These are phyloP conservation scores for Blastomyces emzantsi DNA, from an alignment of 2,329 filamentous ascomycete species.

Conservation along the genomic window DNA sequence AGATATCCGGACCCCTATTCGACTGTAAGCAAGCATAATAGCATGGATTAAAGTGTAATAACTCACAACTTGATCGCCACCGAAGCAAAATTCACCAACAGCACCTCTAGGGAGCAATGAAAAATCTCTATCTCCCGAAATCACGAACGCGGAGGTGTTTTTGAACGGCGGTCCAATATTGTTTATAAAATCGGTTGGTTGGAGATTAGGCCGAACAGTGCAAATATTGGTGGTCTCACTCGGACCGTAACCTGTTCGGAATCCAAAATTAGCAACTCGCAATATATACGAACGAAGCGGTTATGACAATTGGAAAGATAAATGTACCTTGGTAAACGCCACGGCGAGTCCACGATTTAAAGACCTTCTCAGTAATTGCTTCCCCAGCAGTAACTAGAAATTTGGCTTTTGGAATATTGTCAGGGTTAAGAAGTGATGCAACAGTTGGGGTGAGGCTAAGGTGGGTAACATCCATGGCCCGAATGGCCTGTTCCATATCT, in stretches of 20 bases:
- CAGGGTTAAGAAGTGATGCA: conserved; percentile 61
- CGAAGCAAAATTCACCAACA: conserved; percentile 77
- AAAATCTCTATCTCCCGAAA: conserved; percentile 38
- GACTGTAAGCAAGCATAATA: conserved; percentile 14
- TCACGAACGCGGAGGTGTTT: conserved; percentile 67
- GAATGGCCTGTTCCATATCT: conserved; percentile 61
- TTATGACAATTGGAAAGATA: neutral
- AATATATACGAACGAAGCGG: neutral
- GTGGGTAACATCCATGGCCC: conserved; percentile 59
- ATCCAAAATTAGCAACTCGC: conserved; percentile 6
- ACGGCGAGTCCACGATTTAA: conserved; percentile 56
- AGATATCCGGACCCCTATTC: conserved; percentile 57
- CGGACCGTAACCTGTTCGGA: conserved; percentile 58
- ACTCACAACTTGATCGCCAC: conserved; percentile 66
- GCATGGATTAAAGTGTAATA: neutral
- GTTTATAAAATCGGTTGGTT: conserved; percentile 50
- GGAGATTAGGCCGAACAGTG: conserved; percentile 57
- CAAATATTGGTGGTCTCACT: conserved; percentile 86
- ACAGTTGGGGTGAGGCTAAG: conserved; percentile 81
- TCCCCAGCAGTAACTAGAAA: conserved; percentile 79
- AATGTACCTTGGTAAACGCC: conserved; percentile 59
- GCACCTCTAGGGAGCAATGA: conserved; percentile 58
- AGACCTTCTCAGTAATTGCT: conserved; percentile 63
- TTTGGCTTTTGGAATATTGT: conserved; percentile 58
- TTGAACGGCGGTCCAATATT: conserved; percentile 67